These are phyloP conservation scores for Aspergillus spinulosporus DNA, from an alignment of 2,329 filamentous ascomycete species.

Conservation along the genomic window DNA sequence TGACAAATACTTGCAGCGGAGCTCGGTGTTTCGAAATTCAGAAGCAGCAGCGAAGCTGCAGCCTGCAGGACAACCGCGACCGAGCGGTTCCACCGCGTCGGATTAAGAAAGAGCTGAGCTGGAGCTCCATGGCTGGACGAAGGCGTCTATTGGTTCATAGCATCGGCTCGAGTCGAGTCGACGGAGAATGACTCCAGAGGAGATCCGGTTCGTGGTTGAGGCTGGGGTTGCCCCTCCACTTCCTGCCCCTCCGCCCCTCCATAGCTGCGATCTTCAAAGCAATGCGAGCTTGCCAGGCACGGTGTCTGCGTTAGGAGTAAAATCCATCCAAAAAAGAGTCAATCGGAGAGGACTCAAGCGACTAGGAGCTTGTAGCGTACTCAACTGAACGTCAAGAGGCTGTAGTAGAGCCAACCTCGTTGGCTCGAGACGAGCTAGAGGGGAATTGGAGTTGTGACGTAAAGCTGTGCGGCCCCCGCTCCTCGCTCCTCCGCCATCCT, in stretches of 20 bases:
- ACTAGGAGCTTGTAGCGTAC: too few species aligned
- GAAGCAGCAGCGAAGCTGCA: slow-evolving; percentile 1
- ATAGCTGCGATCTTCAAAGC: background rate
- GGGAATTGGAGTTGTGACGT: background rate
- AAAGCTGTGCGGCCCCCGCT: background rate
- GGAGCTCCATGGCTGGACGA: background rate
- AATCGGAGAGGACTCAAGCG: too few species aligned
- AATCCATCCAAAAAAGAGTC: too few species aligned
- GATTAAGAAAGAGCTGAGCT: background rate
- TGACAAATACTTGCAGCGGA: slow-evolving; percentile 21
- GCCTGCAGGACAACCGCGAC: slow-evolving; percentile 9
- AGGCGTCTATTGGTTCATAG: background rate
- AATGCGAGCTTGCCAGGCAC: background rate
- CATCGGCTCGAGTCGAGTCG: background rate
- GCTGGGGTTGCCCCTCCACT: slow-evolving; percentile 2
- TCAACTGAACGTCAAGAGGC: too few species aligned
- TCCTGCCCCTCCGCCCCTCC: slow-evolving; percentile 3
- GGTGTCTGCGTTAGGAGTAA: too few species aligned
- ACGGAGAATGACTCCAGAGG: slow-evolving; percentile 8
- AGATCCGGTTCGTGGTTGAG: slow-evolving; percentile 9
- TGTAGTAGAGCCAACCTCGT: too few species aligned
- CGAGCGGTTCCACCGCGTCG: background rate
- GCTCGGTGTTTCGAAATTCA: slow-evolving; percentile 11
- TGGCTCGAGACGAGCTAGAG: background rate
- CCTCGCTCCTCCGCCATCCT: background rate